Conservation (phyloP, 805 yeast genomes). For the Candida khao-thaluensis region DNA sequence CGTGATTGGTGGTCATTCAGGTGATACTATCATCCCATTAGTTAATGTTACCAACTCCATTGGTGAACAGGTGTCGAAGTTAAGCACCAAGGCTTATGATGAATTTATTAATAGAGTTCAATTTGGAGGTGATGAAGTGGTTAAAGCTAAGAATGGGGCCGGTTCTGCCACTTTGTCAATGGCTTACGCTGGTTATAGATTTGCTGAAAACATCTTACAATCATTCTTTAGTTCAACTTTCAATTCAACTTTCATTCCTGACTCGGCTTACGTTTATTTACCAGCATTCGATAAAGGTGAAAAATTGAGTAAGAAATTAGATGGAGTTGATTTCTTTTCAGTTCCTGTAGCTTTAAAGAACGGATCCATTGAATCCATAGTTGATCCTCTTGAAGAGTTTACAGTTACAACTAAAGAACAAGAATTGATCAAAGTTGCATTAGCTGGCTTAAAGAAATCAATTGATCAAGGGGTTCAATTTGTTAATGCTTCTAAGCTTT, state of each 20-base stretch:
- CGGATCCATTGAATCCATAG: slow-evolving; percentile 37
- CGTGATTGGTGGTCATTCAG: slow-evolving; percentile 48
- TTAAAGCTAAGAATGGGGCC: slow-evolving; percentile 88
- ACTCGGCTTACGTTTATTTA: slow-evolving; percentile 53
- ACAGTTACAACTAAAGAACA: slow-evolving; percentile 30
- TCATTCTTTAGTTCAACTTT: slow-evolving; percentile 24
- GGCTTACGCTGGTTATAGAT: slow-evolving; percentile 91
- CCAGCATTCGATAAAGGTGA: slow-evolving; percentile 53
- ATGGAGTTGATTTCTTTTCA: slow-evolving; percentile 46
- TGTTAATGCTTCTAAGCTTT: slow-evolving; percentile 22
- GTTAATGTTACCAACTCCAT: slow-evolving; percentile 18
- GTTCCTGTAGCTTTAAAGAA: slow-evolving; percentile 45
- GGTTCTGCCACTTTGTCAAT: slow-evolving; percentile 95
- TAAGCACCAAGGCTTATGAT: slow-evolving; percentile 19
- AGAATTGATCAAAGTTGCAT: slow-evolving; percentile 35
- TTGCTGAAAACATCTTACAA: slow-evolving; percentile 54
- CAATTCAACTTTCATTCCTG: slow-evolving; percentile 31
- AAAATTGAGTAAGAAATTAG: slow-evolving; percentile 32
- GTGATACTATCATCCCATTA: slow-evolving; percentile 47
- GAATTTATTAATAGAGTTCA: slow-evolving; percentile 44
- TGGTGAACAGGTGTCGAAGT: slow-evolving; percentile 15
- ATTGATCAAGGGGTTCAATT: slow-evolving; percentile 41
- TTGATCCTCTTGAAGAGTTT: slow-evolving; percentile 34
- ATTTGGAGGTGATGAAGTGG: slow-evolving; percentile 93
- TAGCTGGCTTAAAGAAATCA: slow-evolving; percentile 38